A percentile compares a stretch with the other conserved stretches of the same genome.
phyloP scores from a whole-genome alignment of 1,284 basidiomycete genomes.

The Acaromyces ingoldii region DNA sequence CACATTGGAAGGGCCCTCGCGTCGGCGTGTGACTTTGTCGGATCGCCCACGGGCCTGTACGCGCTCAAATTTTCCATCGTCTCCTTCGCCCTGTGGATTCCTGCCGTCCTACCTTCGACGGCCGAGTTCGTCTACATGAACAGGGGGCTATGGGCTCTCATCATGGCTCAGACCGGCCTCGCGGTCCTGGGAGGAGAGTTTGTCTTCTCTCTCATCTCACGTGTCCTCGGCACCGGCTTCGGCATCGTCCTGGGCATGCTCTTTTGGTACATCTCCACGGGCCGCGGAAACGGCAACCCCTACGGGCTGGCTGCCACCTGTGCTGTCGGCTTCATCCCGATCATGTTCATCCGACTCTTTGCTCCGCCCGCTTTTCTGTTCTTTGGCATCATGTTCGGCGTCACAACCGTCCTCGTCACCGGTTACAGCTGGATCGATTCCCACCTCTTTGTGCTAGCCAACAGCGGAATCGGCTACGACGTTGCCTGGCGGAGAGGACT shows the following conservation, averaged over 20 bases:
- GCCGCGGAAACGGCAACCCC: constrained; percentile 57
- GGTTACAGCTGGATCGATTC: constrained; percentile 65
- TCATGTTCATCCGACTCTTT: constrained; percentile 60
- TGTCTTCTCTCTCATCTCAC: constrained; percentile 54
- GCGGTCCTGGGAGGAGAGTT: constrained; percentile 55
- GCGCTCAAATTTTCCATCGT: constrained; percentile 60
- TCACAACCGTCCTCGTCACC: constrained; percentile 53
- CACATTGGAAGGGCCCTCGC: constrained; percentile 13
- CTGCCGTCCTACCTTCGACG: constrained; percentile 54
- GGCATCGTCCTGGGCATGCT: constrained; percentile 59
- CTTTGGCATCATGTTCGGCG: constrained; percentile 49
- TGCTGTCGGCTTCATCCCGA: constrained; percentile 58
- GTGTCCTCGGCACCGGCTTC: constrained; percentile 56
- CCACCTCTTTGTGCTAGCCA: constrained; percentile 55
- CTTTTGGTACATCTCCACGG: constrained; percentile 62
- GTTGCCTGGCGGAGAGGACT: constrained; percentile 58
- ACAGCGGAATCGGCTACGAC: constrained; percentile 59
- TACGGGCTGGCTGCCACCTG: constrained; percentile 61
- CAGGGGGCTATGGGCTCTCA: constrained; percentile 61
- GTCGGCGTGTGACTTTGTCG: constrained; percentile 2
- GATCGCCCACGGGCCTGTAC: constrained; percentile 56
- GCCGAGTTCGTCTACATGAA: constrained; percentile 54
- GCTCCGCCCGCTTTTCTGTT: constrained; percentile 54
- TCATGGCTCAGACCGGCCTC: constrained; percentile 65
- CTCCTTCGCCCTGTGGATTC: constrained; percentile 61